Conservation (phyloP, 2,329 filamentous ascomycete species). For the Lachnellula cervina region DNA sequence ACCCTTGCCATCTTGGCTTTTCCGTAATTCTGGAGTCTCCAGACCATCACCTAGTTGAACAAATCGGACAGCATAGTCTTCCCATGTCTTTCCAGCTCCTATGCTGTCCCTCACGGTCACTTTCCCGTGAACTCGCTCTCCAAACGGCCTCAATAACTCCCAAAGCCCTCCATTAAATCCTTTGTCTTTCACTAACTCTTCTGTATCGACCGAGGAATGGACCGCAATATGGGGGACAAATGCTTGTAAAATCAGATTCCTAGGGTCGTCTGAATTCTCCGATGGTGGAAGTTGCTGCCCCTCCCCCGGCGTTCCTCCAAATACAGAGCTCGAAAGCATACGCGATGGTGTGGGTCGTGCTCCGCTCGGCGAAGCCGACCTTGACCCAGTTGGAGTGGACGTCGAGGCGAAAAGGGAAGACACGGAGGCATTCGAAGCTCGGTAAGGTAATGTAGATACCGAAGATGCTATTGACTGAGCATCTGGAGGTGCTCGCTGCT, state of each 20-base stretch:
- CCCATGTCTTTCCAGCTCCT: conserved; percentile 74
- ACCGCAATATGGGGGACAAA: conserved; percentile 89
- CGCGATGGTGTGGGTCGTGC: conserved; percentile 51
- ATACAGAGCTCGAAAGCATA: conserved; percentile 53
- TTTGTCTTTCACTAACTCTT: conserved; percentile 74
- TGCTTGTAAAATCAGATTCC: conserved; percentile 69
- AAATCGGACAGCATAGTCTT: conserved; percentile 89
- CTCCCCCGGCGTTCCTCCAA: conserved; percentile 38
- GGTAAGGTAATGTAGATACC: conserved; percentile 48
- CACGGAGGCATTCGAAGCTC: conserved; percentile 51
- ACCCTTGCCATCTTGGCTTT: conserved; percentile 26
- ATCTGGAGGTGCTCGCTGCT: conserved; percentile 48
- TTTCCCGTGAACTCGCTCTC: conserved; percentile 80
- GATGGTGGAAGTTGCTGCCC: conserved; percentile 21
- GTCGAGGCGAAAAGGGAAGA: conserved; percentile 62
- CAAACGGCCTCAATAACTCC: conserved; percentile 84
- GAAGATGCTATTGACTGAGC: conserved; percentile 46
- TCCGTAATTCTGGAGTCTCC: conserved; percentile 42
- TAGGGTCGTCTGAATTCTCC: conserved; percentile 40
- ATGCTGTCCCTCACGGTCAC: conserved; percentile 87
- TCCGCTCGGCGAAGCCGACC: conserved; percentile 62
- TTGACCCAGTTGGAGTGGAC: conserved; percentile 62
- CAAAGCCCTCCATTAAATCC: conserved; percentile 78
- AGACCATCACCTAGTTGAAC: conserved; percentile 61
- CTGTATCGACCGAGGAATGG: conserved; percentile 80